Evolutionary conservation across 345 rosid species (phyloP), one percentile per base, ranked within the genome.

Genomic region (Anastatica hierochuntica): DNA sequence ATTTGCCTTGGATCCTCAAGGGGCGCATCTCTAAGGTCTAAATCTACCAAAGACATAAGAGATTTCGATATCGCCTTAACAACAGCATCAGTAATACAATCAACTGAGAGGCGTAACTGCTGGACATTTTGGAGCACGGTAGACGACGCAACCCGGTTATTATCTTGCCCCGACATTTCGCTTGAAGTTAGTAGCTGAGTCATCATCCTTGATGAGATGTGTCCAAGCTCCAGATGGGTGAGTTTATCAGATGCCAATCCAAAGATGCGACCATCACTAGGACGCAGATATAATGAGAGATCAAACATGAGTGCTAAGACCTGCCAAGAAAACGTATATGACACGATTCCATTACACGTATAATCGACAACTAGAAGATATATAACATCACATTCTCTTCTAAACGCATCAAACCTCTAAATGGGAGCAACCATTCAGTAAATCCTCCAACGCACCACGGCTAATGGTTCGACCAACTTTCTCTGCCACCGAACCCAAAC

Each of bases 11-110:
- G 96, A 66, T 86, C 87, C 44, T 74, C 78, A 34, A 79, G 60
- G 1, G 92, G 98, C 0, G 89, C 81, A 68, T 90, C 98, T 54
- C 79, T 86, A 58, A 90, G 82, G 67, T 90, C 98, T 75, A 90
- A 68, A 69, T 90, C 79, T 54, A 87, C 79, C 55, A 90, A 60
- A 7, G 80, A 79, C 4, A 33, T 2, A 0, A 90, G 92, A 51
- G 81, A 84, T 23, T 55, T 74, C 3, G 95, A 90, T 64, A 90
- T 80, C 23, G 85, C 74, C 53, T 79, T 63, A 16, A 86, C 80
- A 76, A 90, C 68, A 21, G 79, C 63, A 56, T 86, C 95, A 6
- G 85, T 79, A 36, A 90, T 84, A 44, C 69, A 86, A 72, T 83
- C 97, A 12, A 90, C 87, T 0, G 89, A 78, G 53, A 90, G 90